phyloP scores from a whole-genome alignment of 2,329 filamentous ascomycete genomes.

The Aspergillus proliferans region DNA sequence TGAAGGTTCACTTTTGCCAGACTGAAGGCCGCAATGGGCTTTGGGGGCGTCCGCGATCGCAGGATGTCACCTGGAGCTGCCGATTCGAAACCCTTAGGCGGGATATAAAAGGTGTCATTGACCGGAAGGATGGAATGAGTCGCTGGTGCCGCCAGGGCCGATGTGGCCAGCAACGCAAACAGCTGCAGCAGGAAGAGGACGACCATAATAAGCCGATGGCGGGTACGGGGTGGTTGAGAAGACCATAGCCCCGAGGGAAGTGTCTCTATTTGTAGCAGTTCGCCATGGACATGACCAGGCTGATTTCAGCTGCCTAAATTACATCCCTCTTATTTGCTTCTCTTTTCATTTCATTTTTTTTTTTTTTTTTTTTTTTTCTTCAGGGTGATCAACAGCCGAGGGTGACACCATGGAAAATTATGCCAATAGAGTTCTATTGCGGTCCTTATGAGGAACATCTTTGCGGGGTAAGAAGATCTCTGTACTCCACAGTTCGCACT shows the following conservation, averaged over 20 bases:
- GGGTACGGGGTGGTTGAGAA: not conserved
- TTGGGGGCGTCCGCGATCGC: constrained; percentile 16
- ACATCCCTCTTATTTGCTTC: no score
- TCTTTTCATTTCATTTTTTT: no score
- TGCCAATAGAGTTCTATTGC: no score
- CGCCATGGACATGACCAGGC: no score
- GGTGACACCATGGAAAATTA: no score
- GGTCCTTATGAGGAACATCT: no score
- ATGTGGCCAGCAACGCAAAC: constrained; percentile 2
- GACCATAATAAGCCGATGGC: not conserved
- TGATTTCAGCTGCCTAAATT: no score
- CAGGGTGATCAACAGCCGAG: no score
- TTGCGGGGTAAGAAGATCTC: no score
- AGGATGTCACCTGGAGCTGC: constrained; percentile 22
- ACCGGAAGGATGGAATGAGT: constrained; percentile 11
- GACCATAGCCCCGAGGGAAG: not conserved
- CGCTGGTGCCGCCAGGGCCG: not conserved
- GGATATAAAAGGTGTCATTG: constrained; percentile 24
- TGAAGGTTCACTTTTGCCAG: constrained; percentile 16
- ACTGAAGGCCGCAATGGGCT: constrained; percentile 18
- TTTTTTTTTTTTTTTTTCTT: no score
- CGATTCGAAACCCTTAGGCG: constrained; percentile 22
- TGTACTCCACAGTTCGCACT: no score
- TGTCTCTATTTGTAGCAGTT: not conserved
- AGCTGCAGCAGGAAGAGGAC: not conserved